Evolutionary conservation across 2,329 filamentous ascomycete genomes (phyloP).

Genomic region (Ascochyta viciae-villosae): DNA sequence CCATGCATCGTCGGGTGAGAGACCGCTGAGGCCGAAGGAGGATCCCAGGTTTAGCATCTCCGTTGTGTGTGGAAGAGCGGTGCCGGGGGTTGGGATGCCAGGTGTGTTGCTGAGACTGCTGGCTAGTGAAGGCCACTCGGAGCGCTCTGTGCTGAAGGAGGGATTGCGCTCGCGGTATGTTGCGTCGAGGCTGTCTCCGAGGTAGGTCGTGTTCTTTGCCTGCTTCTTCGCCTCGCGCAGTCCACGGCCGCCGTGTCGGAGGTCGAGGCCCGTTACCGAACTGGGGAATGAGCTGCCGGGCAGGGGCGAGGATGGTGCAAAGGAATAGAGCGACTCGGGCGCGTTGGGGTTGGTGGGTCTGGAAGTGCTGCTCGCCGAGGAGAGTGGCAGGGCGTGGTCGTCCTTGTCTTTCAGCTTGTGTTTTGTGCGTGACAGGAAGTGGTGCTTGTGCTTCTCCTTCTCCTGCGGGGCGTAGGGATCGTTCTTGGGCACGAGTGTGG

Average conservation of each 20-base stretch:
- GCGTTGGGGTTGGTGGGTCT: conserved; percentile 76
- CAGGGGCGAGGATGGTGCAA: conserved; percentile 76
- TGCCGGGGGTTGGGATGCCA: conserved; percentile 29
- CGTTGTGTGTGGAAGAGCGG: conserved; percentile 42
- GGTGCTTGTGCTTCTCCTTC: conserved; percentile 76
- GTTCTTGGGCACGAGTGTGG: conserved; percentile 71
- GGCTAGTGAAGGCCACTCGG: conserved; percentile 46
- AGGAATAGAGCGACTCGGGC: conserved; percentile 79
- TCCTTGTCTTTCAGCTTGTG: conserved; percentile 77
- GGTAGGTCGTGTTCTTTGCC: conserved; percentile 55
- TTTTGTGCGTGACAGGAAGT: conserved; percentile 80
- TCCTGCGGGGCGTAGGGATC: conserved; percentile 59
- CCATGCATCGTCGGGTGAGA: conserved; percentile 77
- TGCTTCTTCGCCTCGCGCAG: conserved; percentile 75
- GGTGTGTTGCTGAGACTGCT: conserved; percentile 35
- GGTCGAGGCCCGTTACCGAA: conserved; percentile 79
- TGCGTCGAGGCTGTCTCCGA: conserved; percentile 43
- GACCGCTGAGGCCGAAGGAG: conserved; percentile 56
- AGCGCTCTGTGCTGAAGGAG: conserved; percentile 48
- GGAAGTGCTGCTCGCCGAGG: conserved; percentile 79
- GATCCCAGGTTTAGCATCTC: conserved; percentile 55
- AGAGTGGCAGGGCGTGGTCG: conserved; percentile 72
- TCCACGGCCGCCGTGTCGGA: conserved; percentile 77
- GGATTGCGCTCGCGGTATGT: conserved; percentile 45
- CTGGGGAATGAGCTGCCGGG: conserved; percentile 76